Conservation (phyloP, 345 rosid species). For the Corchorus capsularis region DNA sequence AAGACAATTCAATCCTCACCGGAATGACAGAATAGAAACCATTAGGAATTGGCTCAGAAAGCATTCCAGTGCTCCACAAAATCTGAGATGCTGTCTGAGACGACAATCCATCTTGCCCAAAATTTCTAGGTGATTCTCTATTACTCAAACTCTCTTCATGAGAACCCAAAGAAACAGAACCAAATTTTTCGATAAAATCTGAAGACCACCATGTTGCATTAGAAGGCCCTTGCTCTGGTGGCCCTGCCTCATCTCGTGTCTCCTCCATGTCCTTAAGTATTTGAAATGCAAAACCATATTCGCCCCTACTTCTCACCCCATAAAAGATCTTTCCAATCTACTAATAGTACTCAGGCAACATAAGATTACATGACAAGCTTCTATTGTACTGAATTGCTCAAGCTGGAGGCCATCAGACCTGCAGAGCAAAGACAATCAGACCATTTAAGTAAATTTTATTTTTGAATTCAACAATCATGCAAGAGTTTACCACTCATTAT, state of each 20-base stretch:
- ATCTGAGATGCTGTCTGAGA: constrained; percentile 77
- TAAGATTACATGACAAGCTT: constrained; percentile 31
- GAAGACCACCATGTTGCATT: constrained; percentile 85
- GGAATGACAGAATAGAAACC: constrained; percentile 88
- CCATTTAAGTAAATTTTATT: constrained; percentile 15
- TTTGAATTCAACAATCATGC: constrained; percentile 7
- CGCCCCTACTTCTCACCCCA: constrained; percentile 61
- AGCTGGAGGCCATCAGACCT: constrained; percentile 65
- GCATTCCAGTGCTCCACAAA: constrained; percentile 90
- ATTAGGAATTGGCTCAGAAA: constrained; percentile 79
- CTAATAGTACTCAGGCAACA: constrained; percentile 36
- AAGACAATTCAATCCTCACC: constrained; percentile 40
- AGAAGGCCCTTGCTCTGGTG: constrained; percentile 68
- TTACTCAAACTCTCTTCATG: constrained; percentile 29
- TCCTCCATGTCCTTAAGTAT: constrained; percentile 74
- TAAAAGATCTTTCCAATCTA: constrained; percentile 35
- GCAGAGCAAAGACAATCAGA: constrained; percentile 26
- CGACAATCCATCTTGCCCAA: constrained; percentile 62
- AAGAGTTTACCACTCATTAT: background rate
- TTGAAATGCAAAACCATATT: constrained; percentile 65
- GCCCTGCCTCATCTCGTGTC: constrained; percentile 65
- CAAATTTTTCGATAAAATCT: constrained; percentile 77
- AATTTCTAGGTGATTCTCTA: constrained; percentile 62
- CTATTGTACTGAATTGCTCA: constrained; percentile 31
- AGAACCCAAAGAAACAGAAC: constrained; percentile 69